Base-by-base conservation (phyloP, 805 yeast species). In the Starmerella powellii region DNA sequence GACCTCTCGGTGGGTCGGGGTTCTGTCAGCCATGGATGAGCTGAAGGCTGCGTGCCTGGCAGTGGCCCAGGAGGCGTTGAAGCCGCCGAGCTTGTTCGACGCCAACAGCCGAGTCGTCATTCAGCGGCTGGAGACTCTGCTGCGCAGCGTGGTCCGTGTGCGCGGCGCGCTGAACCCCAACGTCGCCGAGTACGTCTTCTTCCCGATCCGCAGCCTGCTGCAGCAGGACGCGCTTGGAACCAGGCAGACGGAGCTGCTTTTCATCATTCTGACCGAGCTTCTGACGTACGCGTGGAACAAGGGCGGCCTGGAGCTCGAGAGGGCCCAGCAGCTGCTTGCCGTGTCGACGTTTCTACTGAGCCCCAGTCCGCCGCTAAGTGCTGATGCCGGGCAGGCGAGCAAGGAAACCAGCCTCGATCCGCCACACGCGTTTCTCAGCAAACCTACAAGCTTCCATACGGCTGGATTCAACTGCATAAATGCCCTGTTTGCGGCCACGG, bases 171-270 rank as follows among this genome's bases (percentile, higher is more conserved):
- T 41, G 10, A 28, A 36, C 2, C 31, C 47, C 6, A 26, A 15
- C 6, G 39, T 77, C 16, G 80, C 80, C 0, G 81, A 78, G 46
- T 76, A 77, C 45, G 65, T 78, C 1, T 76, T 76, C 56, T 68
- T 74, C 11, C 85, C 86, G 0, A 51, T 79, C 2, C 68, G 75
- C 1, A 68, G 70, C 41, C 54, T 79, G 8, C 57, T 79, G 31
- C 70, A 71, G 42, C 69, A 69, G 33, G 66, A 63, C 11, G 36
- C 38, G n/a, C 53, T 76, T 1, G 65, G 70, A 2, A 73, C 70
- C 35, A 49, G 66, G 0, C 73, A 67, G 36, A 59, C 67, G 2
- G 76, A 73, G 44, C 58, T 62, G 21, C 54, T 72, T 1, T 52
- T 78, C 8, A 57, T 63, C n/a, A 64, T 73, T 15, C 50, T 78